Conservation (phyloP, 2,329 filamentous ascomycete species). For the Aspergillus awamori region DNA sequence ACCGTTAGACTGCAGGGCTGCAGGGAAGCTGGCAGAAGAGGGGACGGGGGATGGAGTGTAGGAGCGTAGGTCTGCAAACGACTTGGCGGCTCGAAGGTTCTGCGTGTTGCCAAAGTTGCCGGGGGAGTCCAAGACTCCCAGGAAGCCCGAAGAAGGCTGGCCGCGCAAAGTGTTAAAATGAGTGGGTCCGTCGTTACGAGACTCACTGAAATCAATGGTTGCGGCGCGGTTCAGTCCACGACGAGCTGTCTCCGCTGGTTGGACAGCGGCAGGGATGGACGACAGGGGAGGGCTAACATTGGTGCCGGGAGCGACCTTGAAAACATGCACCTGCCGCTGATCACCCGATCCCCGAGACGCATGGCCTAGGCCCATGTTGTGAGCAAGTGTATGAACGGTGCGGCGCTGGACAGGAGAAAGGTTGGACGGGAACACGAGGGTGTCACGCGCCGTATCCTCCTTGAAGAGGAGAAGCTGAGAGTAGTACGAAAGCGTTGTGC, state of each 20-base stretch:
- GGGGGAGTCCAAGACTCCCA: constrained; percentile 83
- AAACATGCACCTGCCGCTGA: constrained; percentile 86
- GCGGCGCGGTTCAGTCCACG: constrained; percentile 88
- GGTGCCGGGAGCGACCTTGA: constrained; percentile 57
- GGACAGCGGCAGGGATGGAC: constrained; percentile 64
- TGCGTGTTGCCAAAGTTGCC: constrained; percentile 67
- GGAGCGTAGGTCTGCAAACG: constrained; percentile 90
- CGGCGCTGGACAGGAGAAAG: constrained; percentile 82
- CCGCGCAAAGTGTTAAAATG: constrained; percentile 74
- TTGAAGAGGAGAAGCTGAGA: constrained; percentile 89
- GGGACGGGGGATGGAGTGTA: constrained; percentile 92
- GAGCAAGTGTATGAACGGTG: constrained; percentile 89
- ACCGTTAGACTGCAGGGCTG: constrained; percentile 65
- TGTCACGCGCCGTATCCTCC: constrained; percentile 74
- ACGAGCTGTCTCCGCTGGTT: constrained; percentile 74
- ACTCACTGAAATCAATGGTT: constrained; percentile 93
- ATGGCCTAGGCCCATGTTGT: constrained; percentile 91
- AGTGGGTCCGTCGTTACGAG: constrained; percentile 70
- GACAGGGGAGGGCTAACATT: constrained; percentile 65
- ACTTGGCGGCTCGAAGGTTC: constrained; percentile 90
- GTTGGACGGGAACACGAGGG: constrained; percentile 79
- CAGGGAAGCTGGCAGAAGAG: constrained; percentile 85
- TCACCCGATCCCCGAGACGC: constrained; percentile 86
- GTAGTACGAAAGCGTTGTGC: constrained; percentile 82
- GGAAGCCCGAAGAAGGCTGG: constrained; percentile 77